Base-by-base conservation (phyloP, 768 basidiomycete genomes). In the Solioccasus polychromus region DNA sequence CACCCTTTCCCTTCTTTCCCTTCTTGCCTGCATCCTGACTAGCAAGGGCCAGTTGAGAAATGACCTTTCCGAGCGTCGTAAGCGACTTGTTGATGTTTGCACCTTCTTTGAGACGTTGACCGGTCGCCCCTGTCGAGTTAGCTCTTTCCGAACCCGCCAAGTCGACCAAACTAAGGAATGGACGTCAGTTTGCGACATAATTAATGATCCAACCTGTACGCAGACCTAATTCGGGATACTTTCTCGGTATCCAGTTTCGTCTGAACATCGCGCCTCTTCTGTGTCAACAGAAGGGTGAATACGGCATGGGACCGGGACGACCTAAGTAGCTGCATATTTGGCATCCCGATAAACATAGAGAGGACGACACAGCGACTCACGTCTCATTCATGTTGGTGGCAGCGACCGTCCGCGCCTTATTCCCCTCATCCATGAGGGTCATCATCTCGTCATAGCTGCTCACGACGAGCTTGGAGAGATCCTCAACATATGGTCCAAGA, bases 331-430 rank as follows among this genome's bases (percentile, higher is more conserved):
- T 25, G 32, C 45, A 45, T 46, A 47, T 54, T 49, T 36, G 36
- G 40, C n/a, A 28, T 8, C 23, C 25, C 11, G 3, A 15, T 20
- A 37, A 35, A 26, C 22, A 24, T 15, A 30, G 29, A 45, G 9
- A 34, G 6, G 9, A 28, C 8, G 14, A 25, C n/a, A 41, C 34
- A 15, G 32, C n/a, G n/a, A 70, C 83, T 57, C 63, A 90, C 79
- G 93, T 96, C 70, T 97, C 96, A 70, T 99, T 99, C 96, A 99
- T 99, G 69, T 96, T 93, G 18, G 96, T 99, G 20, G 96, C 94
- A 18, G 96, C 96, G 19, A 99, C 95, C 12, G 96, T 98, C 39
- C 96, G 77, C 41, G 96, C 94, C 72, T 98, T 97, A 68, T 97
- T 99, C 30, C 95, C 95, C 67, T 99, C 95, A 71, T 99, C 95